A percentile compares a stretch with the other conserved stretches of the same genome.
Evolutionary conservation across 73 alveolate species (phyloP).

Genomic region (Uronychia setigera): DNA sequence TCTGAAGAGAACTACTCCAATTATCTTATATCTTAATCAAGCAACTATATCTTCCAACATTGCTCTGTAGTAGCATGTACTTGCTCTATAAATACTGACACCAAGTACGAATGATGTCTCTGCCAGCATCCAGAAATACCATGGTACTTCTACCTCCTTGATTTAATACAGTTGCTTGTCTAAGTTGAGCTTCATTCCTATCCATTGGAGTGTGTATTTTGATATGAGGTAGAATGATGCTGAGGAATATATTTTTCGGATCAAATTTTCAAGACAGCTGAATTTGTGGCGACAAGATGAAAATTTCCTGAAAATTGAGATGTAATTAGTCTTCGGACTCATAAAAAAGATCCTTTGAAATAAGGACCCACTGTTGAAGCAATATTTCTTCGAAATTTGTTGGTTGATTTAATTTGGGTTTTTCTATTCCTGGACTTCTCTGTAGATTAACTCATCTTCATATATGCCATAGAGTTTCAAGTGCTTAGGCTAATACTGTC

Average conservation of each 20-base stretch:
- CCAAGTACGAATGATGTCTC: background rate
- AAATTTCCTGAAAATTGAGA: background rate
- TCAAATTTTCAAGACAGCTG: background rate
- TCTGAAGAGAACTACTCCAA: background rate
- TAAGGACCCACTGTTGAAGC: background rate
- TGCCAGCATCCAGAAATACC: too few species aligned
- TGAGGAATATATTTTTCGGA: background rate
- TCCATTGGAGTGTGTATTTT: background rate
- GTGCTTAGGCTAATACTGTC: constrained; percentile 23
- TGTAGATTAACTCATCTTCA: constrained; percentile 37
- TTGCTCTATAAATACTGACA: background rate
- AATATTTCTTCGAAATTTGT: background rate
- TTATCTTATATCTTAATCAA: background rate
- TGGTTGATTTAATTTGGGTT: background rate
- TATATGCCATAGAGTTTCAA: constrained; percentile 25
- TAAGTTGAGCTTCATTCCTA: background rate
- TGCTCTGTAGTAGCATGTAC: background rate
- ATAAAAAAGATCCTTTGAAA: background rate
- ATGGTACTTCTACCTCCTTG: too few species aligned
- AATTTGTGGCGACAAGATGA: background rate
- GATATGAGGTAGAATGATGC: background rate
- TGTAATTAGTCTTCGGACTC: background rate
- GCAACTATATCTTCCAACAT: background rate
- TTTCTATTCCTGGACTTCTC: background rate
- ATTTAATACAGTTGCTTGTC: too few species aligned